Base-by-base conservation (phyloP, 129 eudicot species). In the Solidago caesia region DNA sequence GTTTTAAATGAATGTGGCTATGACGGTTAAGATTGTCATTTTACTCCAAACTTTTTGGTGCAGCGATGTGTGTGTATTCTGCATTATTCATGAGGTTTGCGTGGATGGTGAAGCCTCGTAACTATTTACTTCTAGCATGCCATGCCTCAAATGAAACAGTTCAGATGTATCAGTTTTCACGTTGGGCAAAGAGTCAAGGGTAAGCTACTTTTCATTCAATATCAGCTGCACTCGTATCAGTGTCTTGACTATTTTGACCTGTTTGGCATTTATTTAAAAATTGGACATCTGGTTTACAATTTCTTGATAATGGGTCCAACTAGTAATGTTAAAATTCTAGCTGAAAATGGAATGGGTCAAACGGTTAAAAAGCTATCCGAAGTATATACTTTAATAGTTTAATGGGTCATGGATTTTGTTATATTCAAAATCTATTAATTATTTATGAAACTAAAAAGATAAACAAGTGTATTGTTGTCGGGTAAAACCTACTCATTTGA, bases 61-160 rank as follows among this genome's bases (percentile, higher is more conserved):
- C 90, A 91, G 97, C 87, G 4, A 83, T 91, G 97, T 91, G 97
- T 49, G 81, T 88, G 53, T 91, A 91, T 80, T 91, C 96, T 27
- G 97, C 73, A 43, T 75, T 91, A 74, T 91, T 88, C 81, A 91
- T 91, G 97, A 88, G 97, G 83, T 91, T 91, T 83, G 90, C 96
- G 8, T 91, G 97, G 97, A 86, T 91, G 97, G 97, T 91, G 44
- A 89, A 88, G 66, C 97, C 97, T 41, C 96, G 96, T 80, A 91
- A 88, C 81, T 86, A 88, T 81, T 76, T 91, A 33, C 88, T 91
- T 79, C 80, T 91, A 52, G 88, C 90, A 55, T 88, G 96, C 76
- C 97, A 91, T 77, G 97, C 92, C 63, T 91, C 96, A 47, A 88
- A 91, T 75, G 97, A 91, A 79, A 29, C 90, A 5, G 97, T 90